Conservation (phyloP, 148 eudicot genomes). For the Chenopodium album region DNA sequence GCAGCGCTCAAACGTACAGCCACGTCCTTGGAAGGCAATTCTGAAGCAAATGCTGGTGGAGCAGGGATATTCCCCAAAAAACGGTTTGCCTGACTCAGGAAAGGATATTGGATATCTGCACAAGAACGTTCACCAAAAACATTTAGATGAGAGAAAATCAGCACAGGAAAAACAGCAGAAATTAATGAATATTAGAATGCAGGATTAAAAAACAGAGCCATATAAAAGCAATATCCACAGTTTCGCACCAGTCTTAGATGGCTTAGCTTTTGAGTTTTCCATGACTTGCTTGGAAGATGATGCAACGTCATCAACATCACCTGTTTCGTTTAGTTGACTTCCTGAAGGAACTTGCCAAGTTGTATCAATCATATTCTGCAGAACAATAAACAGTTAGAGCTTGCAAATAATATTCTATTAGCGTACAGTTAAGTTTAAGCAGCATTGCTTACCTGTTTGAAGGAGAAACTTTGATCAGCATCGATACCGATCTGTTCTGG, state of each 20-base stretch:
- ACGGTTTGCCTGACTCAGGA: constrained; percentile 48
- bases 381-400: constrained; percentile 9
- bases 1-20: constrained; percentile 47
- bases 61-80: constrained; percentile 66
- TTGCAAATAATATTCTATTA: constrained; percentile 2
- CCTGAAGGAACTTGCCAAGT: constrained; percentile 33
- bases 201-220: constrained; percentile 4
- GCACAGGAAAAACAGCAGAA: not conserved
- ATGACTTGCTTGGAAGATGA: constrained; percentile 48
- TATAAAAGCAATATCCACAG: not conserved
- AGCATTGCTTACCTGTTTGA: constrained; percentile 43
- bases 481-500: constrained; percentile 32
- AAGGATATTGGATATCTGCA: constrained; percentile 61
- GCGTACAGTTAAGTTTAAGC: not conserved
- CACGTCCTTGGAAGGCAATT: constrained; percentile 66
- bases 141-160: not conserved
- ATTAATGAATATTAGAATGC: not conserved
- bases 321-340: constrained; percentile 30
- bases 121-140: not conserved
- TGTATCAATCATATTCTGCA: constrained; percentile 34
- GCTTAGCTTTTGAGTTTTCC: constrained; percentile 30
- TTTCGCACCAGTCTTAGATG: constrained; percentile 46
- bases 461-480: constrained; percentile 38
- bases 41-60: constrained; percentile 83
- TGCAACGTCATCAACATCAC: constrained; percentile 29